Evolutionary conservation across 2,329 filamentous ascomycete genomes (phyloP), one percentile per base, ranked within the genome.

Genomic region (Sporothrix phasma): DNA sequence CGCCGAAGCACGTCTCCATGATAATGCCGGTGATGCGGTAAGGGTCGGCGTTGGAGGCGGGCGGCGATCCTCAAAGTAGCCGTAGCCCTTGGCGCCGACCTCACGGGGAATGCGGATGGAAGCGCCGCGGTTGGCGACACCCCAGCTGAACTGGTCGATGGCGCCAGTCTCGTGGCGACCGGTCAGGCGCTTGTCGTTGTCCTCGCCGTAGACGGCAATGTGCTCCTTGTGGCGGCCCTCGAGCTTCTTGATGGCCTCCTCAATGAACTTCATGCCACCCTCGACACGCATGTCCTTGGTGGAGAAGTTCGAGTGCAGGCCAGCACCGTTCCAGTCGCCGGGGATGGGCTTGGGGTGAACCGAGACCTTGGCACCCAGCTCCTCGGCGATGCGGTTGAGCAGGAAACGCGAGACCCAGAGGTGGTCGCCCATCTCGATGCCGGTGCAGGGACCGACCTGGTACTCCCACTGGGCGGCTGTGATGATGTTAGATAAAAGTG

Each of bases 341-440:
- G 87, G 86, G 69, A 97, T 92, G 69, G 93, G 93, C 86, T 99
- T 99, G 75, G 94, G 94, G 74, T 92, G 85, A 76, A 97, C 88
- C 45, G 93, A 95, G 69, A 97, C 92, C 84, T 92, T 92, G 77
- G 88, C 92, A 73, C 93, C 94, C 73, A 97, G 97, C 74, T 97
- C 93, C 77, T 99, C 94, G 62, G 93, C 90, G 66, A 97, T 89
- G 34, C 68, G 68, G 68, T 66, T 84, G 69, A 95, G 88, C 72
- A 95, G 82, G 85, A 92, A 95, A 69, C 90, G 88, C 69, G 90
- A 89, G 73, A 96, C 82, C 94, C 93, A 97, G 72, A 99, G 90
- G 74, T 97, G 88, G 77, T 99, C 94, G 77, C 94, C 94, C 83
- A 97, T 69, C 65, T 69, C 68, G 19, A 69, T 69, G 49, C 68